Evolutionary conservation across 1,284 basidiomycete genomes (phyloP), one percentile per base, ranked within the genome.

Genomic region (Apiotrichum montevideense): DNA sequence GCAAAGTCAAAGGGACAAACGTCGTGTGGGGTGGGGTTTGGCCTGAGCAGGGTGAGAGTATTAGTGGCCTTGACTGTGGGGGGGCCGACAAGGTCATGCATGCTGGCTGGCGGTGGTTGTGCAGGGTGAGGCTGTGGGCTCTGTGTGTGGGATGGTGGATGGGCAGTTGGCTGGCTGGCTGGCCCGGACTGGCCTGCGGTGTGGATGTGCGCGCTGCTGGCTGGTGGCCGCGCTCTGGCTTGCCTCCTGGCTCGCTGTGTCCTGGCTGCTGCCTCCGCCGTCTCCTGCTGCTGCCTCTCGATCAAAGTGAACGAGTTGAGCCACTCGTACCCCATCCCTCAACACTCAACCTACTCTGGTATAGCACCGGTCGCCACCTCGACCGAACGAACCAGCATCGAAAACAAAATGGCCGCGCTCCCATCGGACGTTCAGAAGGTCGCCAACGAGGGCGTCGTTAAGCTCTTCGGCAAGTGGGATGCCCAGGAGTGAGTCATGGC

Each of bases 381-480:
- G 46, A 48, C 35, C 46, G 35, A 29, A 48, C 46, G 35, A 37
- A 48, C 47, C 46, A 47, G 35, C 47, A 49, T 49, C 47, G 35
- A 49, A 39, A 49, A 39, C 63, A 74, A 67, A 54, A 75, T 75
- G 73, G 63, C 75, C 60, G 66, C 88, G 61, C 85, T 93, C 63
- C 90, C 90, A 56, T 85, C 80, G 78, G 89, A 92, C 62, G 84
- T 94, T 70, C 87, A 87, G 64, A 89, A 82, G 80, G 83, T 92
- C 72, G 88, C 87, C 69, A 71, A 73, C 63, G 90, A 92, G 76
- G 77, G 78, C 57, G 69, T 69, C 65, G 84, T 97, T 75, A 94
- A 93, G 81, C 85, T 97, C 64, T 97, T 97, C 76, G 91, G 90
- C 76, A 91, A 91, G 82, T 97, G 93, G 93, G 92, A 95, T 61